Conservation (phyloP, 495 filamentous ascomycete species). For the Clavariopsis aquatica region DNA sequence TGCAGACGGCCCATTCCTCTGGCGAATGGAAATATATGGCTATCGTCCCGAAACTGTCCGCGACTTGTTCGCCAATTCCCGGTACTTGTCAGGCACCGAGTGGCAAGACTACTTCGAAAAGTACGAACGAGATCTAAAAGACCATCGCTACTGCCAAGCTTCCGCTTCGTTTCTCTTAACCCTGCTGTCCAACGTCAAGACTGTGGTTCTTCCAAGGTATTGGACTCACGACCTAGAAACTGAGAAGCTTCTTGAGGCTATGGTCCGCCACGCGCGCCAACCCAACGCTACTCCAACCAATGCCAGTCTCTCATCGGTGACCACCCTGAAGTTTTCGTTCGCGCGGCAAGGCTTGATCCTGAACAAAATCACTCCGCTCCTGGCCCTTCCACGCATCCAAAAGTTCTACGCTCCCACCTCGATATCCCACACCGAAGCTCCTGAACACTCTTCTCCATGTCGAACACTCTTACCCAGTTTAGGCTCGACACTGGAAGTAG, state of each 20-base stretch:
- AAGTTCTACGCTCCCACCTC: conserved; percentile 17
- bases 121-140: conserved; percentile 24
- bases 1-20: conserved; percentile 7
- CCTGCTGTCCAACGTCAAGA: conserved; percentile 28
- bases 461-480: conserved; percentile 20
- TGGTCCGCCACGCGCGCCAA: conserved; percentile 23
- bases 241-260: conserved; percentile 29
- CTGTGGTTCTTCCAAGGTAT: conserved; percentile 19
- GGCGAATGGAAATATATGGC: conserved; percentile 20
- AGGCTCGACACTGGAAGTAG: conserved; percentile 25
- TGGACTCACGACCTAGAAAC: conserved; percentile 21
- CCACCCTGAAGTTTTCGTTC: conserved; percentile 23
- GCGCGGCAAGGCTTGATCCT: conserved; percentile 24
- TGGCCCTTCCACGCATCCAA: conserved; percentile 25
- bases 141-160: conserved; percentile 26
- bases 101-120: conserved; percentile 25
- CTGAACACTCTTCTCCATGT: conserved; percentile 20
- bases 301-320: conserved; percentile 25
- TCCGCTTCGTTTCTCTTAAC: conserved; percentile 26
- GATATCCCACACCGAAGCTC: conserved; percentile 17
- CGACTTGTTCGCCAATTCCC: conserved; percentile 28
- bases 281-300: conserved; percentile 21
- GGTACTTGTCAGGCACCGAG: conserved; percentile 23
- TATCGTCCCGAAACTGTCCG: conserved; percentile 26
- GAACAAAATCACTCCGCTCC: conserved; percentile 28